Evolutionary conservation across 495 filamentous ascomycete species (phyloP), one percentile per base, ranked within the genome.

Genomic region (Penicillium longicatenatum): DNA sequence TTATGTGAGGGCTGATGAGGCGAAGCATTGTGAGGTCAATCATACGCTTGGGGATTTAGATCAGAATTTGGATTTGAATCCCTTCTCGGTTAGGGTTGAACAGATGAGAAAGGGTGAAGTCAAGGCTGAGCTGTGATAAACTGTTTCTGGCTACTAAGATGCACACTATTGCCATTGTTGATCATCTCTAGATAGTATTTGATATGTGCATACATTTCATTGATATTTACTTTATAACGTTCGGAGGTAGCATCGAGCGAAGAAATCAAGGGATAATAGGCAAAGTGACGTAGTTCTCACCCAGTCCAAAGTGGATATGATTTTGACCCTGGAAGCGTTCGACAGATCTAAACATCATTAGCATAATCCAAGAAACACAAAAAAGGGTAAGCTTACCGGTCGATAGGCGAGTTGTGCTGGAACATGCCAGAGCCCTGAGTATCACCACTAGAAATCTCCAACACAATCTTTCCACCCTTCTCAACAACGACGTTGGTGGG

Each of bases 21-120:
- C 91, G n/a, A 93, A 93, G 72, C 94, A 98, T 70, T 80, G 94
- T 19, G 95, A 97, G 71, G 95, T 98, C 54, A 98, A 98, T 72
- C 94, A 98, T 67, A 98, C 94, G 0, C 73, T 98, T 50, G 85
- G 87, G 35, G 96, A 97, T 65, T 71, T 98, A 31, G 76, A 92
- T 53, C 90, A 93, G 71, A 84, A 80, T 19, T 74, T 83, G 7
- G 94, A 98, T 69, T 91, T 91, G 11, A 98, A 98, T 70, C 94
- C 94, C 9, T 98, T 92, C 63, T 84, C 88, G 26, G 86, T 85
- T 60, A 79, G 83, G 62, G 7, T 10, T 12, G 31, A 35, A 9
- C 9, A 35, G 31, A 6, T 35, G 10, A 14, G 31, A 3, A 9
- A 9, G 8, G 31, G 12, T 35, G 31, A 14, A 9, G 10, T 35